Percentiles rank a stretch among this genome's conserved stretches.
Evolutionary conservation across 495 filamentous ascomycete species (phyloP).

Genomic region (Hyphodiscus hymeniophilus): DNA sequence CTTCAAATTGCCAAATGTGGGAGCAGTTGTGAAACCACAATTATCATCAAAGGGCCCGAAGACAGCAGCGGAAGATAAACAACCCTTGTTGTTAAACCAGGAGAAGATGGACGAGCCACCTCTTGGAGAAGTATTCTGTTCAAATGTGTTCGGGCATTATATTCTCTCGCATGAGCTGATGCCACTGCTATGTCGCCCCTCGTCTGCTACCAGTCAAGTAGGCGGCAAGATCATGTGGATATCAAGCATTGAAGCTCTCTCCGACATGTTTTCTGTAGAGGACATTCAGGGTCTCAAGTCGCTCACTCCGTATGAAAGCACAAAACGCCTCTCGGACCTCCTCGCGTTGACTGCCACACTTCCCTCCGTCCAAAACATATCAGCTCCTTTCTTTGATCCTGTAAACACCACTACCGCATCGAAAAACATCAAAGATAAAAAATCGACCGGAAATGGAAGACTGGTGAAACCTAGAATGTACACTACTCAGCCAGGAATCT

Average conservation of each 20-base stretch:
- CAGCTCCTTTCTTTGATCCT: conserved; percentile 28
- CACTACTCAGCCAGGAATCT: conserved; percentile 81
- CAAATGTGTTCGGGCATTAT: conserved; percentile 95
- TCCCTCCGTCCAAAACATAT: conserved; percentile 51
- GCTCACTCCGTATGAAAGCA: conserved; percentile 64
- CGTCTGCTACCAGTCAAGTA: conserved; percentile 26
- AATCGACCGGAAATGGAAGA: conserved; percentile 13
- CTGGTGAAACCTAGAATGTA: conserved; percentile 35
- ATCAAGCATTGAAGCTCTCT: conserved; percentile 63
- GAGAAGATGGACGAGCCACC: conserved; percentile 37
- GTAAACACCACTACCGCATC: conserved; percentile 18
- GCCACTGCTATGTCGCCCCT: conserved; percentile 50
- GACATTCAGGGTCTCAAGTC: conserved; percentile 72
- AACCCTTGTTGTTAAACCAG: conserved; percentile 9
- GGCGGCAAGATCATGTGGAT: conserved; percentile 71
- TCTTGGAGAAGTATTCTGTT: conserved; percentile 75
- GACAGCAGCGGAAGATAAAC: conserved; percentile 9
- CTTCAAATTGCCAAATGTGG: conserved; percentile 59
- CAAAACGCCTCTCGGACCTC: conserved; percentile 80
- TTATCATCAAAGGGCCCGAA: neutral
- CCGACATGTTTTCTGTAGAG: conserved; percentile 43
- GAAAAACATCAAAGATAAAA: conserved; percentile 3
- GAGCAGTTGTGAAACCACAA: conserved; percentile 36
- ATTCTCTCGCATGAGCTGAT: conserved; percentile 73
- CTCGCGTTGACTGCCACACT: conserved; percentile 67